Evolutionary conservation across 768 basidiomycete genomes (phyloP).

Genomic region (Suillus weaverae): DNA sequence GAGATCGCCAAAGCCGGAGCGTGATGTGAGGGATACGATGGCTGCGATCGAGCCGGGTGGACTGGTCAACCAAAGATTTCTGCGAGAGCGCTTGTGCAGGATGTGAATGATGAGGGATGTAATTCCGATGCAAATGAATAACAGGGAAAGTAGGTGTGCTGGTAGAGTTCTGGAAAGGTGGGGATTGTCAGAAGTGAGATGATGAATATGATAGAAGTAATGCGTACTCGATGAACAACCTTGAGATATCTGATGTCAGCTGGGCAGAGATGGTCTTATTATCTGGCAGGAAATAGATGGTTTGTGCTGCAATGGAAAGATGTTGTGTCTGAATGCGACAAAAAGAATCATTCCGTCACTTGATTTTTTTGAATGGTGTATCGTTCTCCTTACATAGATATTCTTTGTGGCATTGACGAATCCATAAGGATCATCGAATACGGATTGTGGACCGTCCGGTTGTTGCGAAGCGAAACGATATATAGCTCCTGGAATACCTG

Average conservation of each 20-base stretch:
- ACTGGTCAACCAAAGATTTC: constrained; percentile 49
- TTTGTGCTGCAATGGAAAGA: constrained; percentile 55
- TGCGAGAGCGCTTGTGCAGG: constrained; percentile 46
- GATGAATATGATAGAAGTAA: background rate
- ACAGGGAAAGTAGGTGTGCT: constrained; percentile 46
- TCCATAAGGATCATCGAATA: constrained; percentile 49
- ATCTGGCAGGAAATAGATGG: constrained; percentile 54
- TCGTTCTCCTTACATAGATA: constrained; percentile 31
- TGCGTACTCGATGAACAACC: constrained; percentile 62
- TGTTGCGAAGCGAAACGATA: constrained; percentile 49
- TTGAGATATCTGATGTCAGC: constrained; percentile 43
- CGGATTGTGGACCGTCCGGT: constrained; percentile 40
- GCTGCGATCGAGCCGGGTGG: constrained; percentile 63
- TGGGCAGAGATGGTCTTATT: constrained; percentile 40
- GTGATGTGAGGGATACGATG: constrained; percentile 54
- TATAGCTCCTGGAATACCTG: constrained; percentile 62
- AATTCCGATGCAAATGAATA: constrained; percentile 50
- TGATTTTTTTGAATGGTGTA: background rate
- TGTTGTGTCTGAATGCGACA: constrained; percentile 47
- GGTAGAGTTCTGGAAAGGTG: constrained; percentile 47
- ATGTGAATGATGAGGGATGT: constrained; percentile 49
- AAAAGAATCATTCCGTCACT: background rate
- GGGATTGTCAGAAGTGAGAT: background rate
- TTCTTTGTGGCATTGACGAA: constrained; percentile 51
- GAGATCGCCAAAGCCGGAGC: constrained; percentile 61